Conservation (phyloP, 805 yeast species). For the Starmerella apis region DNA sequence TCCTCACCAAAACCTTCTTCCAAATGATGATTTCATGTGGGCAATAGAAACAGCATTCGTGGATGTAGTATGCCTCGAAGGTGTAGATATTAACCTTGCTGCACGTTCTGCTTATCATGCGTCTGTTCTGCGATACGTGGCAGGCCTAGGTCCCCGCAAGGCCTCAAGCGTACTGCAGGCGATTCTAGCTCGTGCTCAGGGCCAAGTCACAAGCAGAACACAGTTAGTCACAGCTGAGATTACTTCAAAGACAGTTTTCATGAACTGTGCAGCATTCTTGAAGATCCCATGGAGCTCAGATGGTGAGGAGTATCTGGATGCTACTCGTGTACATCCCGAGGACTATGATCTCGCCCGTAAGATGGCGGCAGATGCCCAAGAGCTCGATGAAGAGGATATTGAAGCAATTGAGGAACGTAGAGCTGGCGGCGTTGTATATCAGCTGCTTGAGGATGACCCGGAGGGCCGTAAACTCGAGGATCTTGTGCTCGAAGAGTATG, state of each 20-base stretch:
- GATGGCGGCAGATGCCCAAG: constrained; percentile 97
- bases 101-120: constrained; percentile 66
- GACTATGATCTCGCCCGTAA: constrained; percentile 92
- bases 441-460: constrained; percentile 60
- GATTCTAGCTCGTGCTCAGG: constrained; percentile 46
- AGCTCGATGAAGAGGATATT: constrained; percentile 86
- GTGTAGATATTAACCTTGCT: constrained; percentile 88
- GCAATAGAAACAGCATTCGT: constrained; percentile 75
- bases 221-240: constrained; percentile 75
- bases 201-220: constrained; percentile 55
- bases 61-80: constrained; percentile 81
- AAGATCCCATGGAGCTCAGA: constrained; percentile 54
- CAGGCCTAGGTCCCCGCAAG: constrained; percentile 94
- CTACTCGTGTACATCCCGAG: constrained; percentile 95
- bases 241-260: constrained; percentile 67
- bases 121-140: constrained; percentile 59
- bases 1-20: constrained; percentile 60
- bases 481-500: constrained; percentile 80
- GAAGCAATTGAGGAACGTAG: constrained; percentile 71
- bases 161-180: constrained; percentile 78
- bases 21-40: constrained; percentile 50
- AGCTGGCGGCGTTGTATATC: constrained; percentile 53
- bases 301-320: constrained; percentile 69
- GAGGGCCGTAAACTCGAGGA: constrained; percentile 64
- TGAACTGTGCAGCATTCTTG: constrained; percentile 86